Percentiles rank a stretch among this genome's conserved stretches.
Evolutionary conservation across 2,329 filamentous ascomycete species (phyloP).

Genomic region (Sarocladium kiliense): DNA sequence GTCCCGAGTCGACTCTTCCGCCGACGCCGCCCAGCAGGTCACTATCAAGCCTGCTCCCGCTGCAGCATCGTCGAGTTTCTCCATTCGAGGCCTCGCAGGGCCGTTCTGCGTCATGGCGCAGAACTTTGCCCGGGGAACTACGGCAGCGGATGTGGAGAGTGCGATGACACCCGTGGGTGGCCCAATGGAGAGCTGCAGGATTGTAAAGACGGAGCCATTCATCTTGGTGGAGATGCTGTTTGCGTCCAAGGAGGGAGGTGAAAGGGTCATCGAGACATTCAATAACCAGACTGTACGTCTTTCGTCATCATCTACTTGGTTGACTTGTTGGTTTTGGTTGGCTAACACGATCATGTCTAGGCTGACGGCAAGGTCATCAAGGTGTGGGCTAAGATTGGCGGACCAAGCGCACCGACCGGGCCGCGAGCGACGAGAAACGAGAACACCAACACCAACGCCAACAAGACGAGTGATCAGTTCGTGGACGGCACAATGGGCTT

Average conservation of each 20-base stretch:
- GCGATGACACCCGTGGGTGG: conserved; percentile 74
- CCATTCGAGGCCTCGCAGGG: conserved; percentile 68
- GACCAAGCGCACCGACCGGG: conserved; percentile 21
- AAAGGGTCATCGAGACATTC: conserved; percentile 69
- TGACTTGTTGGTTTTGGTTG: neutral
- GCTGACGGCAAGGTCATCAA: conserved; percentile 71
- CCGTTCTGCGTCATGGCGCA: conserved; percentile 70
- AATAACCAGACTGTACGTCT: conserved; percentile 68
- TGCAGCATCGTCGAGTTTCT: conserved; percentile 44
- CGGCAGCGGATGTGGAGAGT: conserved; percentile 75
- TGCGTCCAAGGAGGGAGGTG: conserved; percentile 64
- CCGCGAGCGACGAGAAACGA: conserved; percentile 18
- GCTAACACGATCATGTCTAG: conserved; percentile 28
- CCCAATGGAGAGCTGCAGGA: conserved; percentile 59
- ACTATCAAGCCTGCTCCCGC: conserved; percentile 22
- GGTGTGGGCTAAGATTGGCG: conserved; percentile 63
- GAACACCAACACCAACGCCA: conserved; percentile 14
- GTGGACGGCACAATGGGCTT: conserved; percentile 53
- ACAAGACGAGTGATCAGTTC: conserved; percentile 29
- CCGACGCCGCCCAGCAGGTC: conserved; percentile 27
- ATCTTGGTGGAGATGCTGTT: conserved; percentile 77
- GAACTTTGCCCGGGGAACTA: conserved; percentile 79
- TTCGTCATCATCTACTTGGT: neutral
- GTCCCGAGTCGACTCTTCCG: conserved; percentile 31
- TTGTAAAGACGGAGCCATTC: conserved; percentile 63